A percentile compares a stretch with the other conserved stretches of the same genome.
Evolutionary conservation across 2,329 filamentous ascomycete genomes (phyloP).

Genomic region (Fusarium metavorans): DNA sequence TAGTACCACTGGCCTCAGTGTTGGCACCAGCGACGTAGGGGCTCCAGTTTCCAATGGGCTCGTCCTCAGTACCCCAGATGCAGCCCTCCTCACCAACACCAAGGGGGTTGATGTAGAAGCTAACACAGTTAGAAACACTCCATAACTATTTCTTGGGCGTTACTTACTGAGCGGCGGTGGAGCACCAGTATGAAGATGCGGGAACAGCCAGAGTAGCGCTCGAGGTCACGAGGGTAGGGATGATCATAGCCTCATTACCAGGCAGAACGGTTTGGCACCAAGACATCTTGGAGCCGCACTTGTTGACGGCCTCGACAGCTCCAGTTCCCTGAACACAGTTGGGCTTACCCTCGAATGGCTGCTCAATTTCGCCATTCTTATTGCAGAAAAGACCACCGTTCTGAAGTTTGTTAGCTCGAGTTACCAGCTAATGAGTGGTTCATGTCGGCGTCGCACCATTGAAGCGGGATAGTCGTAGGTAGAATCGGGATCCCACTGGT

Average conservation of each 20-base stretch:
- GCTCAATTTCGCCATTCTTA: conserved; percentile 71
- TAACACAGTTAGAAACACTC: conserved; percentile 53
- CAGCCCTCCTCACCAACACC: conserved; percentile 74
- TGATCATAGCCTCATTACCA: conserved; percentile 85
- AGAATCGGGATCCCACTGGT: conserved; percentile 81
- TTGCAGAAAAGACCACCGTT: conserved; percentile 82
- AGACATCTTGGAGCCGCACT: conserved; percentile 70
- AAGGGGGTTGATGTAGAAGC: conserved; percentile 83
- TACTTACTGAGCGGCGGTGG: conserved; percentile 79
- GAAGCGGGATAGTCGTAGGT: conserved; percentile 77
- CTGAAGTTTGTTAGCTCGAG: conserved; percentile 53
- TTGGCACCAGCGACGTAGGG: conserved; percentile 84
- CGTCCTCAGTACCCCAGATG: conserved; percentile 74
- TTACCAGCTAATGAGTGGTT: not conserved
- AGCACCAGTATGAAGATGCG: conserved; percentile 75
- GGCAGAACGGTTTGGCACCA: conserved; percentile 86
- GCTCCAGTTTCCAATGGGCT: conserved; percentile 80
- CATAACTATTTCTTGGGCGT: conserved; percentile 26
- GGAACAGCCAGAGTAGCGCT: conserved; percentile 76
- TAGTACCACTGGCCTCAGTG: conserved; percentile 71
- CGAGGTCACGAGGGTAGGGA: conserved; percentile 75
- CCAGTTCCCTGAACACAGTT: conserved; percentile 80
- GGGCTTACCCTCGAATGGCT: conserved; percentile 75
- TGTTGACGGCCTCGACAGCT: conserved; percentile 74
- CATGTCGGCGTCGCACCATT: conserved; percentile 67